Base-by-base conservation (phyloP, 768 basidiomycete species). In the Stropharia rugosoannulata region DNA sequence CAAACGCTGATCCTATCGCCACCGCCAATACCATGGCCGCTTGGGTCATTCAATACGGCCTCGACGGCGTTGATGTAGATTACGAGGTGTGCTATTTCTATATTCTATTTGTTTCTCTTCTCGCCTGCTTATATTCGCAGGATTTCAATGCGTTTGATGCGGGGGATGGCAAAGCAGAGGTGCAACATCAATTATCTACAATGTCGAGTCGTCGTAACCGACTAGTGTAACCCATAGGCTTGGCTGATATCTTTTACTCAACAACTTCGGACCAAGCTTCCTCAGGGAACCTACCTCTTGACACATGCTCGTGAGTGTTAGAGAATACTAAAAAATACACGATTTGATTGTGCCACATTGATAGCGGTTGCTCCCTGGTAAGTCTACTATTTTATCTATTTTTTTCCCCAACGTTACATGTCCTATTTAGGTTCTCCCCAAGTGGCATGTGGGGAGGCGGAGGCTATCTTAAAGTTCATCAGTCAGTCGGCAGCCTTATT, bases 51-150 rank as follows among this genome's bases (percentile, higher is more conserved):
- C 60, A 82, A 61, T 86, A 77, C 55, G 68, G 73, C 46, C 70
- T 90, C 15, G 87, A 89, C 61, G 88, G 88, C 46, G 80, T 88
- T 22, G 87, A 89, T 64, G 83, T 91, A 36, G 87, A 90, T 66
- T 90, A 89, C 62, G 87, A 85, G 73, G 78, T 77, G 36, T 15
- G 54, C 49, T 42, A 9, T 39, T 47, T 48, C 13, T 11, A 42
- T 39, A 40, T 49, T 42, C 41, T 47, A 15, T 40, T 45, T 13
- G 53, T 48, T 54, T 25, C 5, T 32, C 5, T 32, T 6, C 6
- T 25, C 39, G 9, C 42, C 22, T 27, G 42, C 25, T 51, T 11
- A 16, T 40, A 43, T 47, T 44, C 2, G 3, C 53, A 86, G 82
- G 87, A 88, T 61, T 86, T 88, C 61, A 69, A 72, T 59, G 86